A percentile compares a stretch with the other conserved stretches of the same genome.
Conservation (phyloP, 73 alveolate species). For the Paramecium octaurelia region DNA sequence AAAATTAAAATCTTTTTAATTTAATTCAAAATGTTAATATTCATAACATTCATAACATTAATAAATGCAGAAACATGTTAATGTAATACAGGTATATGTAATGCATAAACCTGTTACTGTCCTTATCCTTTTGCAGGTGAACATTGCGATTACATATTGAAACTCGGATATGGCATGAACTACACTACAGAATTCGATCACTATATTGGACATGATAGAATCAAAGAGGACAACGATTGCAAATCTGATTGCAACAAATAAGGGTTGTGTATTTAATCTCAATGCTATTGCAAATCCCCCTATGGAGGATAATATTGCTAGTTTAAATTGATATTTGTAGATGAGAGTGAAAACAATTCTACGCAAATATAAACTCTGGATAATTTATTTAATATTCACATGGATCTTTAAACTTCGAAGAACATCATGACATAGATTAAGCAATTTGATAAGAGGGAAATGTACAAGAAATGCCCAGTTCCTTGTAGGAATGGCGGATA, state of each 20-base stretch:
- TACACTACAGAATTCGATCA: not conserved
- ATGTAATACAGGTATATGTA: conserved; percentile 22
- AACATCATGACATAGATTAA: not conserved
- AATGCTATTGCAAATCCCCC: conserved; percentile 28
- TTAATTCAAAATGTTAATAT: conserved; percentile 5
- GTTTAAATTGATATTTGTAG: not conserved
- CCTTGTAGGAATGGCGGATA: conserved; percentile 42
- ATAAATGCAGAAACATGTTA: not conserved
- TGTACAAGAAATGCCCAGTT: conserved; percentile 37
- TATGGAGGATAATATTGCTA: conserved; percentile 47
- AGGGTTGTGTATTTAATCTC: not conserved
- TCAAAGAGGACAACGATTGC: not conserved
- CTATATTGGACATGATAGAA: not conserved
- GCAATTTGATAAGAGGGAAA: not conserved
- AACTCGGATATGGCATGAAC: conserved; percentile 22
- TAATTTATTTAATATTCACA: not conserved
- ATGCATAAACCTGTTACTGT: conserved; percentile 25
- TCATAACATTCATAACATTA: not conserved
- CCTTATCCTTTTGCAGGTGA: conserved; percentile 40
- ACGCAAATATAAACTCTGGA: not conserved
- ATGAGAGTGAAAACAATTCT: not conserved
- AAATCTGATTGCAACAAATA: not conserved
- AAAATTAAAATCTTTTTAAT: conserved; percentile 38
- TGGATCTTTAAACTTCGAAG: not conserved
- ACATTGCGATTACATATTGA: not conserved